These are phyloP conservation scores for Soucietia sequanensis DNA, from an alignment of 805 yeast species.

Conservation along the genomic window DNA sequence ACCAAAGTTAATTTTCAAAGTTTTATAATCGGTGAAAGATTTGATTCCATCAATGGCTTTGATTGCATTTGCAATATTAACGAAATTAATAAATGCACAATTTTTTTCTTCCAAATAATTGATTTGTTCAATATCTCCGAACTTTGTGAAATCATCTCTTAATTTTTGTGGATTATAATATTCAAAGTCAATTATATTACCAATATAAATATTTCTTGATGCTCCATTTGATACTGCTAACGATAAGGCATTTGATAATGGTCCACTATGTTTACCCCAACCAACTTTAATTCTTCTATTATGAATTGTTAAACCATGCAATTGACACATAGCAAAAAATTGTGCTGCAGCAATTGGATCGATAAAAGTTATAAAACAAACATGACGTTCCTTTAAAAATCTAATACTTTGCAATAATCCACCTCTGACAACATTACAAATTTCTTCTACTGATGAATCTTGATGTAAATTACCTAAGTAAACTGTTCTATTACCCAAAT, in stretches of 20 bases:
- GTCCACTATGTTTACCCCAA: constrained; percentile 98
- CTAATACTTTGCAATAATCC: constrained; percentile 86
- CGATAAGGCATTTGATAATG: constrained; percentile 80
- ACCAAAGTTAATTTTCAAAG: constrained; percentile 84
- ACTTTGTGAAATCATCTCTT: constrained; percentile 70
- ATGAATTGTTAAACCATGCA: constrained; percentile 85
- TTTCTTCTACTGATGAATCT: constrained; percentile 85
- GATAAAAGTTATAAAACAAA: constrained; percentile 91
- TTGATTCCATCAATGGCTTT: constrained; percentile 90
- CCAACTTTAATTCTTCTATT: constrained; percentile 87
- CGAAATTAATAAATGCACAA: constrained; percentile 90
- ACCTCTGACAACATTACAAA: constrained; percentile 94
- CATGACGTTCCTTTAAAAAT: constrained; percentile 79
- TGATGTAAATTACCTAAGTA: constrained; percentile 89
- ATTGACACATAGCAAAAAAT: constrained; percentile 89
- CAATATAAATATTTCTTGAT: constrained; percentile 87
- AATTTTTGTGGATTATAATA: constrained; percentile 58
- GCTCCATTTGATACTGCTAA: constrained; percentile 94
- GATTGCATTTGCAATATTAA: constrained; percentile 87
- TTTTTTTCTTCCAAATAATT: constrained; percentile 79
- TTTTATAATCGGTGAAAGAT: constrained; percentile 60
- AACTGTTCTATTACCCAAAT: constrained; percentile 90
- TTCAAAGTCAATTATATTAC: constrained; percentile 54
- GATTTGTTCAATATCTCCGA: constrained; percentile 94
- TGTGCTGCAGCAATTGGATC: constrained; percentile 98